Evolutionary conservation across 164 flowering plant species (phyloP).

Genomic region (Dillenia suffruticosa): DNA sequence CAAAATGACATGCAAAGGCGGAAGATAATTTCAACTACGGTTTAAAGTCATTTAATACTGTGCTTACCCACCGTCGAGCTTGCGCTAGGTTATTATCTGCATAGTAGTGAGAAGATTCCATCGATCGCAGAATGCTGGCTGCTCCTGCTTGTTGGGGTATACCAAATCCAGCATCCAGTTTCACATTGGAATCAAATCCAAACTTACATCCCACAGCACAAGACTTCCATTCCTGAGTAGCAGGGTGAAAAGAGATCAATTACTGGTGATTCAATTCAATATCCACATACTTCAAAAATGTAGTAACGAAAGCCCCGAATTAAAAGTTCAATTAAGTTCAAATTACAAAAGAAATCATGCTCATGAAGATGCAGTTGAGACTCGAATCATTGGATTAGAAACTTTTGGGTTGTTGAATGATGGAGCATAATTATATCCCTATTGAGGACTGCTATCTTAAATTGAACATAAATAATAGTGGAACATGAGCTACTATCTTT

Average conservation of each 20-base stretch:
- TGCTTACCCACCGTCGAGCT: slow-evolving; percentile 99
- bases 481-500: too few relatives aligned
- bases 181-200: slow-evolving; percentile 31
- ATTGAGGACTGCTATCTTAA: too few relatives aligned
- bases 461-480: too few relatives aligned
- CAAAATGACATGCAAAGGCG: too few relatives aligned
- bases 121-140: slow-evolving; percentile 66
- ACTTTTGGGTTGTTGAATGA: neutral
- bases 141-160: slow-evolving; percentile 26
- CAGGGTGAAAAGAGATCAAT: neutral
- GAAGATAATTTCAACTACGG: too few relatives aligned
- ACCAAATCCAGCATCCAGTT: slow-evolving; percentile 81
- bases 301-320: neutral
- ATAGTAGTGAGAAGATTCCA: slow-evolving; percentile 92
- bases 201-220: slow-evolving; percentile 86
- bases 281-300: neutral
- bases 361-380: neutral
- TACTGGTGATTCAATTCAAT: too few relatives aligned
- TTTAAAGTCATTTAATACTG: slow-evolving; percentile 19
- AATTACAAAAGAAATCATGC: neutral
- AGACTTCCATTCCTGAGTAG: slow-evolving; percentile 54
- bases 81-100: slow-evolving; percentile 56
- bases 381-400: neutral
- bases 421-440: too few relatives aligned
- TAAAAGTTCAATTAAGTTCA: neutral